These are phyloP conservation scores for Teratosphaeria epicoccoides DNA, from an alignment of 2,329 filamentous ascomycete genomes.

Conservation along the genomic window DNA sequence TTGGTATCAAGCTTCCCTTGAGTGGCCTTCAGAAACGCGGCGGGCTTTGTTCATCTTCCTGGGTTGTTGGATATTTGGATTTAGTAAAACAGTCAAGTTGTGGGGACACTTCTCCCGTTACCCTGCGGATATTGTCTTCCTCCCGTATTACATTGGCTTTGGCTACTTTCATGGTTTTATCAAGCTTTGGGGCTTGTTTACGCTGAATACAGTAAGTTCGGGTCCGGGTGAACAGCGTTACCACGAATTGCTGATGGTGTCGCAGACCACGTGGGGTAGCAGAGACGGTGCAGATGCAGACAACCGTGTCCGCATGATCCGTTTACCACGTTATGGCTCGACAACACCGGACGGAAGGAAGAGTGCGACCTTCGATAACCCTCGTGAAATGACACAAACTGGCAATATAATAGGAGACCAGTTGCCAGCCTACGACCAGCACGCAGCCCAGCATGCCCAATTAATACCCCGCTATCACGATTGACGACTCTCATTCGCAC, in stretches of 20 bases:
- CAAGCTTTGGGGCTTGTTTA: constrained; percentile 79
- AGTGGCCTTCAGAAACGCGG: constrained; percentile 17
- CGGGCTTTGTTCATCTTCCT: constrained; percentile 50
- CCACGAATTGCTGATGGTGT: constrained; percentile 13
- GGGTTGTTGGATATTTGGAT: constrained; percentile 60
- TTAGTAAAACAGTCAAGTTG: constrained; percentile 86
- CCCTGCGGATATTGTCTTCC: constrained; percentile 66
- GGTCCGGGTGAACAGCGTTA: not conserved
- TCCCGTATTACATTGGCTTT: constrained; percentile 80
- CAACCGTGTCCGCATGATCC: constrained; percentile 58
- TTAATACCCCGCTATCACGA: constrained; percentile 17
- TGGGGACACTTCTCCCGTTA: constrained; percentile 76
- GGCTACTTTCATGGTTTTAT: constrained; percentile 88
- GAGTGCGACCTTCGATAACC: constrained; percentile 23
- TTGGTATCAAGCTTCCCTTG: constrained; percentile 56
- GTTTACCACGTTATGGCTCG: constrained; percentile 25
- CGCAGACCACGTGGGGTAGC: constrained; percentile 88
- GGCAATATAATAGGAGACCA: constrained; percentile 13
- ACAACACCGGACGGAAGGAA: constrained; percentile 20
- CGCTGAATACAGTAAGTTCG: constrained; percentile 54
- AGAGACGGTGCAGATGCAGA: constrained; percentile 83
- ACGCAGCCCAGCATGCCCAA: constrained; percentile 8
- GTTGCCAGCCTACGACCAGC: constrained; percentile 23
- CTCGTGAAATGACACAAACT: constrained; percentile 2
- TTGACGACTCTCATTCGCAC: constrained; percentile 14